Evolutionary conservation across 352 stramenopile genomes (phyloP), one percentile per base, ranked within the genome.

Genomic region (Globisporangium viniferum): DNA sequence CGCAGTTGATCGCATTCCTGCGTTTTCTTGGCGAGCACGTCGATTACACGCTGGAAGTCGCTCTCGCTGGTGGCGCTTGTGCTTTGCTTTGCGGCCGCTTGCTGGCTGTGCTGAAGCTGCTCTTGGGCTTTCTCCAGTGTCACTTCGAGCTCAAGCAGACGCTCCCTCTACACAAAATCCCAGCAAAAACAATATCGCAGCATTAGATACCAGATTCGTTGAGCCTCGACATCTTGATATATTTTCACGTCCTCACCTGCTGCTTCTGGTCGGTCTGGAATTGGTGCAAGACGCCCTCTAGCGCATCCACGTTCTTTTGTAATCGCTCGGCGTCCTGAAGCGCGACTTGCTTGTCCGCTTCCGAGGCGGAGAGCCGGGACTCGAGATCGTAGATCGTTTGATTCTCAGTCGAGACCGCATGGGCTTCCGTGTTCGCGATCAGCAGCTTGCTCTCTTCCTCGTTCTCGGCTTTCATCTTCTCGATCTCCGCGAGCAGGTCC

Each of bases 1-100:
- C 83, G 75, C 14, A 93, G 73, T 31, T 91, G 81, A 0, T 91
- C 85, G 64, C 85, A 92, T 55, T 93, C 85, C 3, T 72, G 78
- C 2, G 79, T 83, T 27, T 90, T 90, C 61, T 87, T 90, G 5
- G 73, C 70, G 15, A 93, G 66, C 12, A 78, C 74, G 5, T 78
- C 72, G 63, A 90, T 80, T 1, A 91, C 74, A 2, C 83, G 74
- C 59, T 82, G 68, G 5, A 91, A 70, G 58, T 91, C 81, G 33
- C 77, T 79, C n/a, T 75, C 54, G 29, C 73, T 66, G 14, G 64
- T 61, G 10, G 64, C 62, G 10, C 44, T 57, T 39, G 24, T 69
- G 24, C 18, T n/a, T 48, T 18, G 55, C 39, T 29, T 56, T 9
- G 48, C 46, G 51, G 20, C 48, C 27, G 22, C 56, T 24, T 39